Percentiles rank a stretch among this genome's conserved stretches.
These are phyloP conservation scores for Arthromyces matolae DNA, from an alignment of 768 basidiomycete genomes.

Conservation along the genomic window DNA sequence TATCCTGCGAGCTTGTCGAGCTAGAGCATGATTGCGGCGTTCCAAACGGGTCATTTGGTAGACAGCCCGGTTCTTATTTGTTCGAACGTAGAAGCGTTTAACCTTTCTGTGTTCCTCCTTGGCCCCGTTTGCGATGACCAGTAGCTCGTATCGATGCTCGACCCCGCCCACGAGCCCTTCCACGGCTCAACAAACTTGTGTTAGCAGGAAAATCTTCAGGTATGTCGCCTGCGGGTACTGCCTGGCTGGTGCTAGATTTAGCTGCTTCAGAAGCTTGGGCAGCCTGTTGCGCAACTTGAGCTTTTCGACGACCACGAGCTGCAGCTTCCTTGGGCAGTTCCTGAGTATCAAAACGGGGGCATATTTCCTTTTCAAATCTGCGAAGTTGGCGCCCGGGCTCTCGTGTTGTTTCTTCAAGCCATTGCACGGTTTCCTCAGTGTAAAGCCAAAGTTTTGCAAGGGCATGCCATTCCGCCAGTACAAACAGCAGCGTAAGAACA, in stretches of 20 bases:
- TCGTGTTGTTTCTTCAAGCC: background rate
- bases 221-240: no score
- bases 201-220: no score
- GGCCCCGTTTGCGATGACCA: conserved; percentile 30
- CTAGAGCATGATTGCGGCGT: conserved; percentile 2
- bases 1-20: background rate
- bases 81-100: conserved; percentile 10
- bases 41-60: conserved; percentile 20
- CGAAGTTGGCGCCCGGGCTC: conserved; percentile 6
- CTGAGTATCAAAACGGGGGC: conserved; percentile 5
- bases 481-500: conserved; percentile 16
- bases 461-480: conserved; percentile 21
- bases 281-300: background rate
- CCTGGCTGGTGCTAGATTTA: no score
- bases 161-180: no score
- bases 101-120: conserved; percentile 31
- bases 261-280: background rate
- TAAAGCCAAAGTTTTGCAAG: conserved; percentile 22
- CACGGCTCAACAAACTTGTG: no score
- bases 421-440: conserved; percentile 4
- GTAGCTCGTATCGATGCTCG: no score
- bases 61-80: conserved; percentile 25
- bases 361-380: conserved; percentile 5
- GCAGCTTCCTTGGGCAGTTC: conserved; percentile 10
- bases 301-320: conserved; percentile 3